phyloP scores from a whole-genome alignment of 805 yeast species.

The Clavispora phyllophila region DNA sequence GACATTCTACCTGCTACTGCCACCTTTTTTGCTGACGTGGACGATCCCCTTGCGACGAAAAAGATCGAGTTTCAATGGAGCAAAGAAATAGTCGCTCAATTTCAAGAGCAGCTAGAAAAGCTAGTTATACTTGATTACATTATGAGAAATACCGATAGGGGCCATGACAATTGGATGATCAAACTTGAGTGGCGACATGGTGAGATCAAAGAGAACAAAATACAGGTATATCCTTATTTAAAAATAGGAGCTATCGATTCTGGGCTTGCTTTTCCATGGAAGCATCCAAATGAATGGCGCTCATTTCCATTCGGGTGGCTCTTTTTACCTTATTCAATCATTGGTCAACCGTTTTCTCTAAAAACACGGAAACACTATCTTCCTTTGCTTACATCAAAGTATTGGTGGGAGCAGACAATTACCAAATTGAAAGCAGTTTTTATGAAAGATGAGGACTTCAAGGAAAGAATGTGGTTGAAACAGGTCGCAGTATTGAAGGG shows the following conservation, averaged over 20 bases:
- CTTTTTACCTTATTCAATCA: conserved; percentile 55
- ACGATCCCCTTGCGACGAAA: conserved; percentile 4
- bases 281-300: conserved; percentile 78
- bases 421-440: conserved; percentile 44
- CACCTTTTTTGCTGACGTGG: conserved; percentile 14
- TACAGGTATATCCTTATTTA: conserved; percentile 30
- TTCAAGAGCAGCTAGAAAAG: conserved; percentile 61
- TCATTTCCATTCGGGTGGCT: conserved; percentile 79
- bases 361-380: conserved; percentile 52
- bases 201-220: conserved; percentile 6
- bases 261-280: conserved; percentile 75
- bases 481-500: conserved; percentile 73
- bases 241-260: conserved; percentile 71
- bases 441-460: conserved; percentile 55
- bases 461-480: conserved; percentile 58
- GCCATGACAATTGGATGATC: conserved; percentile 77
- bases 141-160: conserved; percentile 72
- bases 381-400: conserved; percentile 51
- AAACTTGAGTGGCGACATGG: conserved; percentile 40
- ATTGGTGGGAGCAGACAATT: conserved; percentile 68
- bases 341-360: conserved; percentile 63
- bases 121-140: conserved; percentile 66
- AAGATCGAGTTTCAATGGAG: conserved; percentile 49
- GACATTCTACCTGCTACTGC: conserved; percentile 7
- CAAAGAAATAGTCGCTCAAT: conserved; percentile 40